Evolutionary conservation across 2,329 filamentous ascomycete genomes (phyloP), one percentile per base, ranked within the genome.

Genomic region (Exophiala oligosperma): DNA sequence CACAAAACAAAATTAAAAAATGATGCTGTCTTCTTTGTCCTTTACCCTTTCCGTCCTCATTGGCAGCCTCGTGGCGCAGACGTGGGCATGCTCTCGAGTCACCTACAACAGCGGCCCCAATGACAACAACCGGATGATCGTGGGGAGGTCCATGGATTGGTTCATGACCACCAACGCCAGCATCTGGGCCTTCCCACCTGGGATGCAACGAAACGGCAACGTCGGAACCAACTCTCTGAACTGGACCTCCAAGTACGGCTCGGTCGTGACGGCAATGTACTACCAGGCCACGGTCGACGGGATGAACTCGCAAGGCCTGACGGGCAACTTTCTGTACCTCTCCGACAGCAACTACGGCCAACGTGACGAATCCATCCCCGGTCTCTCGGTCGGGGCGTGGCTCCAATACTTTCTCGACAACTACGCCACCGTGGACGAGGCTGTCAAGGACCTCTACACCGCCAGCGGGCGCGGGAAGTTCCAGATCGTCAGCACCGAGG

Each of bases 51-150:
- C 32, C 32, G 17, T 17, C 32, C 4, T 35, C 9, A 6, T 35
- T 6, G 32, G 32, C 6, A 35, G 9, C 32, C 32, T 35, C 32
- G 9, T 35, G 9, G 11, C 32, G 6, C 32, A 35, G 6, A 9
- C 32, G 11, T 35, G 7, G 32, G 50, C 64, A 66, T 66, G 32
- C 23, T 54, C 51, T 4, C 17, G 51, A 17, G 51, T 54, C n/a
- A 43, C 51, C 7, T 54, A 46, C 26, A 29, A 54, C 26, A 47
- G 38, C 40, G 40, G 17, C 11, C 12, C 26, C 11, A 26, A 8
- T 17, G 51, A 35, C 32, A 35, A 35, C 32, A 35, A 35, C 7
- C 51, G 51, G 5, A 54, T 54, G 8, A 43, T 32, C 3, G 29
- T 44, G 7, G 51, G 51, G 6, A 38, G 51, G 11, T 54, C 51